Base-by-base conservation (phyloP, 495 filamentous ascomycete species). In the Penicillium canescens region DNA sequence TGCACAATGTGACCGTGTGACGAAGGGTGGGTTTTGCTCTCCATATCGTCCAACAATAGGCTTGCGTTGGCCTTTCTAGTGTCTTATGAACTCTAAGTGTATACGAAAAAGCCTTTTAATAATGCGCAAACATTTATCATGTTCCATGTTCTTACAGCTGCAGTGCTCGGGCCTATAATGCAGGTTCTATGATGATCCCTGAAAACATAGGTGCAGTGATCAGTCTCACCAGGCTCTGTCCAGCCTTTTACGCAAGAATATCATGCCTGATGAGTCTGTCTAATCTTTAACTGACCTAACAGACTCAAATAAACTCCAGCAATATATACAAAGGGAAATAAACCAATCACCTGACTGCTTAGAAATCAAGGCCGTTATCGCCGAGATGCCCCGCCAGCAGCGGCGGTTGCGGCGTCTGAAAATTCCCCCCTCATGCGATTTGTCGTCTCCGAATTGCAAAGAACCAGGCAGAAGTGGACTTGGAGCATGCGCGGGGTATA, bases 351-450 rank as follows among this genome's bases (percentile, higher is more conserved):
- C 57, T 68, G 63, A 68, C 42, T 65, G 65, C 65, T 63, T 67
- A 64, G 64, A 65, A 69, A 69, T 69, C 59, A 44, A 31, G n/a
- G 50, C 55, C 60, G 57, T 66, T 71, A 69, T 69, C 66, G 52
- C 62, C 57, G 67, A 57, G 43, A 54, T 58, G 67, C 67, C 68
- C 70, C 70, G 70, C 70, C 62, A 57, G 52, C 50, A 52, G 12
- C 46, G 49, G 49, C 49, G 41, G 52, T 60, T 49, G 46, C 49
- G 54, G 52, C 39, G 28, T 39, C 42, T 45, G 53, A 63, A 63
- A 66, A 61, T 60, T 54, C 56, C 60, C 59, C 54, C 46, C 57
- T 43, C 57, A 56, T 57, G 56, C 60, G 36, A 58, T 28, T 48
- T 37, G 31, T 20, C 31, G 28, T 31, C 9, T 31, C 31, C n/a